Percentiles rank a stretch among this genome's conserved stretches.
Conservation (phyloP, 2,329 filamentous ascomycete species). For the Aschersonia sp. region DNA sequence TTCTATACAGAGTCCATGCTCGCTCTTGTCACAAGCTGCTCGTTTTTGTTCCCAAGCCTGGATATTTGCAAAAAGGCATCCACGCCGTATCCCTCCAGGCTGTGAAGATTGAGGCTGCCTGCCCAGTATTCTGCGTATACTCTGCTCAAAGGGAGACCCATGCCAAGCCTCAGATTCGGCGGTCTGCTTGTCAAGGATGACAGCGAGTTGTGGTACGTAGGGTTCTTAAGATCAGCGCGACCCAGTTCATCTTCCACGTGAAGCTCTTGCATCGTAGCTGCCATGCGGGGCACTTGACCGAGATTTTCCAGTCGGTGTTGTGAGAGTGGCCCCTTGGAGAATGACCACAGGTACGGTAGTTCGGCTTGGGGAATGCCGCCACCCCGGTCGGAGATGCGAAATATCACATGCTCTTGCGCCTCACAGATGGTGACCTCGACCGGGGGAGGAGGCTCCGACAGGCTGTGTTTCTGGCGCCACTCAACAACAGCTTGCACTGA, state of each 20-base stretch:
- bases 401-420: constrained; percentile 85
- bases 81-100: constrained; percentile 85
- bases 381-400: constrained; percentile 88
- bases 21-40: constrained; percentile 69
- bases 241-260: constrained; percentile 31
- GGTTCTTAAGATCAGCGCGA: constrained; percentile 25
- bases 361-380: constrained; percentile 79
- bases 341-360: constrained; percentile 87
- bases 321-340: constrained; percentile 79
- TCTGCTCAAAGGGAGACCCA: constrained; percentile 83
- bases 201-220: constrained; percentile 46
- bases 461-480: constrained; percentile 34
- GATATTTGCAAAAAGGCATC: constrained; percentile 95
- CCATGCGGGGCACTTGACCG: constrained; percentile 74
- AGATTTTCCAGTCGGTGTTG: constrained; percentile 72
- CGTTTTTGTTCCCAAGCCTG: constrained; percentile 94
- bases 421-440: constrained; percentile 94
- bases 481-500: constrained; percentile 88
- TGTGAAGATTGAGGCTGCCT: constrained; percentile 79
- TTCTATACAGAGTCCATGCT: constrained; percentile 54
- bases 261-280: constrained; percentile 84
- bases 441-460: constrained; percentile 44
- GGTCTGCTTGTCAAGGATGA: constrained; percentile 68
- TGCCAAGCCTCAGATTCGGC: constrained; percentile 75
- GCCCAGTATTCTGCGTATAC: constrained; percentile 99